Base-by-base conservation (phyloP, 495 filamentous ascomycete species). In the Aspergillus bridgeri region DNA sequence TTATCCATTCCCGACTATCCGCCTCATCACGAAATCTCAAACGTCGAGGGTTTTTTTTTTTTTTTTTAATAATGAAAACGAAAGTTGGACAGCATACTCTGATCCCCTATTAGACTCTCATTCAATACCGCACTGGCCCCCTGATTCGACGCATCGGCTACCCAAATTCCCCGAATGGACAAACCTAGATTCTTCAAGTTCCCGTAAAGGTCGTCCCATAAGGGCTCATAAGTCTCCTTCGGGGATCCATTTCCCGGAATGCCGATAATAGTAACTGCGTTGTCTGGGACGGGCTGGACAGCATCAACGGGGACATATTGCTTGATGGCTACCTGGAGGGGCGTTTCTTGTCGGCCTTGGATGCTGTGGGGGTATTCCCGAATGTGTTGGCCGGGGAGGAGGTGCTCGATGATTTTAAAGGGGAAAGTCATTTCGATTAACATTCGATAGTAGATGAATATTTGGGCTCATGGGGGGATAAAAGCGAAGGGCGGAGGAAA, bases 161-260 rank as follows among this genome's bases (percentile, higher is more conserved):
- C 86, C 87, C 87, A 92, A 61, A 93, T 88, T 27, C 75, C 70
- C 29, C 87, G 82, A 38, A 92, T 80, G 20, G 74, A 71, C 59
- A 89, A 69, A 24, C 70, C 69, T 29, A 73, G 64, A 17, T 66
- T 43, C 42, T 74, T 67, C 24, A 79, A 69, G 6, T 66, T 61
- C 3, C 54, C 38, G 58, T 83, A 68, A 0, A 93, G 70, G 42
- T 91, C 84, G 42, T 84, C 86, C 82, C 86, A 92, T 6, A 90
- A 73, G 2, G 89, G 86, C 64, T 92, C 90, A 67, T 90, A 92
- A 3, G 89, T 66, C 69, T 88, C 89, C 81, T 88, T 70, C 0
- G 57, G 67, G 27, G 51, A 56, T 1, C 65, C 86, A 68, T 87
- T 89, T 15, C 86, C 89, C 61, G 86, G 85, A 5, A 81, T 78